Evolutionary conservation across 148 eudicot species (phyloP), one percentile per base, ranked within the genome.

Genomic region (Heliosperma pusillum): DNA sequence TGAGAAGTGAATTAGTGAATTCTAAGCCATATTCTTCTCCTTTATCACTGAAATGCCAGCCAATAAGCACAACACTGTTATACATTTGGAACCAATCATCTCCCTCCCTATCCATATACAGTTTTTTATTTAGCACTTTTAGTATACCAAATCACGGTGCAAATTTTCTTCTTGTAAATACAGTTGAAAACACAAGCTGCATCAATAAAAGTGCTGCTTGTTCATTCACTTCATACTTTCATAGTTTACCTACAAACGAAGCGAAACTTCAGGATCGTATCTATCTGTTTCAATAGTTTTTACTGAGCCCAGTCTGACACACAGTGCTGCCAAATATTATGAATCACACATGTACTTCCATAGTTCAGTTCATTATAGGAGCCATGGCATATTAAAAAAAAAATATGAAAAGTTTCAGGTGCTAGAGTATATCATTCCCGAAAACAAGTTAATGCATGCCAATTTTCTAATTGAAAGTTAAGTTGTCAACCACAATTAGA

Each of bases 401-500:
- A 17, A 26, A 27, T 27, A 63, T 26, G 40, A 63, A 4, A 63
- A 64, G 15, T 27, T 27, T 65, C 12, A 65, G 45, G 13, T 65
- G n/a, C 22, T 30, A 17, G 10, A 10, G 22, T 27, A 65, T n/a
- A n/a, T 16, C 45, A 4, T 65, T 65, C 22, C 7, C 16, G 29
- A 65, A 33, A 65, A 33, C 53, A 50, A 11, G 13, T 3, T 50
- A 36, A 36, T 36, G 42, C 42, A 36, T 6, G 9, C 6, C 42
- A 57, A 19, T 24, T 2, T 20, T 57, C n/a, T 1, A 36, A 40
- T 17, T 10, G 53, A 42, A 73, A 45, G 40, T 6, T 78, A 17
- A 68, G 33, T 24, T 27, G 57, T 50, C n/a, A 10, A 40, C 30
- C 64, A 70, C 63, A 71, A 67, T 11, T 45, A 57, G 50, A 73